A percentile compares a stretch with the other conserved stretches of the same genome.
phyloP scores from a whole-genome alignment of 1,284 basidiomycete genomes.

The Gomphus sp. region DNA sequence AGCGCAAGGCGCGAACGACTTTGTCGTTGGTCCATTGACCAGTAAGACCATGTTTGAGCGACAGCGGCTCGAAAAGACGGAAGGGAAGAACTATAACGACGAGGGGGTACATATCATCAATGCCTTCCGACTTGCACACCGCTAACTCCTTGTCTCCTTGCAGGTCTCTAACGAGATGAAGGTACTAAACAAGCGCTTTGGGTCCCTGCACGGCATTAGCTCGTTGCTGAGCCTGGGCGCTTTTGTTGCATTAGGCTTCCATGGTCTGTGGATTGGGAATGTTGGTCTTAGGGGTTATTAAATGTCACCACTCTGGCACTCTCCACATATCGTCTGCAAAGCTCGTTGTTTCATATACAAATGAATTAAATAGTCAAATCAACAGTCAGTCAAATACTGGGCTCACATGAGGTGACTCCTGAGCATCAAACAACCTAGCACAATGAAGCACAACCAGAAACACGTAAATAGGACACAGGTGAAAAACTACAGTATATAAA shows the following conservation, averaged over 20 bases:
- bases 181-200: constrained; percentile 55
- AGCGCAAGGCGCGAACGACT: constrained; percentile 46
- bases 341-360: neutral
- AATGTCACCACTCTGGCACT: neutral
- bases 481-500: too few relatives aligned
- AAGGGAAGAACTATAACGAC: constrained; percentile 61
- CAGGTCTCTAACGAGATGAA: constrained; percentile 62
- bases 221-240: constrained; percentile 56
- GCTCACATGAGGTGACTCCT: too few relatives aligned
- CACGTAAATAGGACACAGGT: too few relatives aligned
- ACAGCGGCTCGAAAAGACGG: constrained; percentile 63
- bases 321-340: neutral
- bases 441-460: too few relatives aligned
- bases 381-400: too few relatives aligned
- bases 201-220: constrained; percentile 56
- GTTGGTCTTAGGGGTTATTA: constrained; percentile 26
- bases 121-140: neutral
- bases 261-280: constrained; percentile 64
- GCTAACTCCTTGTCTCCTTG: neutral
- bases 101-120: constrained; percentile 37
- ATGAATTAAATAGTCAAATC: neutral
- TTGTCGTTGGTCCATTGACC: constrained; percentile 55
- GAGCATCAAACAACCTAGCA: too few relatives aligned
- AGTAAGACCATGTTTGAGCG: constrained; percentile 66
- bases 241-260: constrained; percentile 54